Conservation (phyloP, 129 eudicot species). For the Tagetes patula region DNA sequence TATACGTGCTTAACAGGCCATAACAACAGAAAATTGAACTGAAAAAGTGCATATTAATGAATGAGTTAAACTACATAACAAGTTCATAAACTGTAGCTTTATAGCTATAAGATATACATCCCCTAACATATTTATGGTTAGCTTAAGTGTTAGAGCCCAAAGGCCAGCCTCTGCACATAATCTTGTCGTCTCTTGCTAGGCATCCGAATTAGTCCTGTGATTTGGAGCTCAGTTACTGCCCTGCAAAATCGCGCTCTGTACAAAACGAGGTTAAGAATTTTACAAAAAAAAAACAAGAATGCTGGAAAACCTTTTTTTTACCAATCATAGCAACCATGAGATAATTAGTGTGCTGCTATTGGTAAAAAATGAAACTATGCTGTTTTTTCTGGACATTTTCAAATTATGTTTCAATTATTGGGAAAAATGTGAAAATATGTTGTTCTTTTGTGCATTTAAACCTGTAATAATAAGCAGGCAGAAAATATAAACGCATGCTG, state of each 20-base stretch:
- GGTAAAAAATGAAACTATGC: neutral
- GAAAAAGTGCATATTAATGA: neutral
- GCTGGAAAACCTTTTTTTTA: neutral
- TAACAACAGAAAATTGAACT: neutral
- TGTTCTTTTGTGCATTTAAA: neutral
- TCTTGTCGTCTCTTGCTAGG: conserved; percentile 96
- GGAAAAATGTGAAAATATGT: neutral
- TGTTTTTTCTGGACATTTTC: neutral
- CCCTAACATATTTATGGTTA: conserved; percentile 8
- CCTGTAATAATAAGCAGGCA: conserved; percentile 11
- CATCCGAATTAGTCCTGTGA: conserved; percentile 84
- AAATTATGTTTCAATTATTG: neutral
- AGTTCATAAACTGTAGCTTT: neutral
- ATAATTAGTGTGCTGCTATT: neutral
- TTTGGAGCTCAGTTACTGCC: conserved; percentile 86
- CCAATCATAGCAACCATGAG: neutral
- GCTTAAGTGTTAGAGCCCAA: conserved; percentile 49
- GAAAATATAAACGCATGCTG: conserved; percentile 3
- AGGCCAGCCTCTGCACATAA: conserved; percentile 88
- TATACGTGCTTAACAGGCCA: neutral
- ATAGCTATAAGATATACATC: conserved; percentile 1
- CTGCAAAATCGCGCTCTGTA: conserved; percentile 87
- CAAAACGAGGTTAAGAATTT: conserved; percentile 40
- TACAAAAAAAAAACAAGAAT: neutral
- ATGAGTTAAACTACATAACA: neutral